Base-by-base conservation (phyloP, 2,329 filamentous ascomycete species). In the Aspergillus aculeatus region DNA sequence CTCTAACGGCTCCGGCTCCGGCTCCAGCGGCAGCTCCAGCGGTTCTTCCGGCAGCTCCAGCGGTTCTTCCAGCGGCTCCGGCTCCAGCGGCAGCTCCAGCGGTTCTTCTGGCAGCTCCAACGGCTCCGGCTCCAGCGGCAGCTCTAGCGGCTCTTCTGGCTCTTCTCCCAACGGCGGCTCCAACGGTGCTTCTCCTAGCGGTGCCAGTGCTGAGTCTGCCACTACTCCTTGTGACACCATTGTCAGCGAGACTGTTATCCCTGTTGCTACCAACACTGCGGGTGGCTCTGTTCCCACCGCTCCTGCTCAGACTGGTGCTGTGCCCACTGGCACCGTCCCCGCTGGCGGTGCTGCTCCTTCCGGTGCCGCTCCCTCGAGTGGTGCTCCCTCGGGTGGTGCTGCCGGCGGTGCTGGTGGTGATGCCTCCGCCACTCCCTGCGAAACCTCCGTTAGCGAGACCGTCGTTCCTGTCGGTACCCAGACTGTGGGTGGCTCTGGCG, bases 321-420 rank as follows among this genome's bases (percentile, higher is more conserved):
- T 49, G 48, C 58, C 63, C 48, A 56, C 64, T n/a, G 60, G 57
- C 35, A 24, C 51, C 47, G 11, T 47, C n/a, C 50, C 56, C 19
- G 52, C 31, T 23, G 48, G 60, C 26, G 61, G 66, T 16, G 66
- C 64, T 26, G 68, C 68, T 35, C 32, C 32, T 4, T 35, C 32
- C 14, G 29, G 61, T 31, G 64, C 62, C 50, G 62, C 61, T 23
- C 12, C 50, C 24, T 26, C 24, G 4, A 4, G 24, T 26, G 24
- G 4, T 4, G 24, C 24, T 26, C 24, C 24, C 24, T 26, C 24
- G 24, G 50, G 50, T 5, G 61, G 58, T n/a, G 50, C 62, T 23
- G 54, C 64, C 10, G 44, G 50, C 10, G 53, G 50, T 14, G 61
- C 50, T 26, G 29, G 48, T 14, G 32, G 32, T 50, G 50, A n/a